Evolutionary conservation across 768 basidiomycete species (phyloP).

Genomic region (Rhizopogon sp.): DNA sequence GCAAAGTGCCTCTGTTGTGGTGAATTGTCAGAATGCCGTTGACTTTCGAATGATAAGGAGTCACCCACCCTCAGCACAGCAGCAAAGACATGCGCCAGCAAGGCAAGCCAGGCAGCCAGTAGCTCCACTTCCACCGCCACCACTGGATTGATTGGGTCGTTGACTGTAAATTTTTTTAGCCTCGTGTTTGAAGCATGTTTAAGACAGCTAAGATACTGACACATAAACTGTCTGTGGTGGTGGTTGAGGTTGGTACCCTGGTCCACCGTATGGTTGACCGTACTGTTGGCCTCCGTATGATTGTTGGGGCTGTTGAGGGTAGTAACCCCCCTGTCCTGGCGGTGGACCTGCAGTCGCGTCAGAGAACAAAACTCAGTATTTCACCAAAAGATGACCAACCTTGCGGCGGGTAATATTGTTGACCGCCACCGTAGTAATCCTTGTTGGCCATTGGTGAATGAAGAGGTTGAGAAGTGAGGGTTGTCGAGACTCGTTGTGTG

Average conservation of each 20-base stretch:
- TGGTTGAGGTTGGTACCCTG: constrained; percentile 51
- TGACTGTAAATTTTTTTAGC: constrained; percentile 24
- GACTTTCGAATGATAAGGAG: not conserved
- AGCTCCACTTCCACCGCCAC: constrained; percentile 25
- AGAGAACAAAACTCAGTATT: not conserved
- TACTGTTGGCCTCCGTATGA: constrained; percentile 53
- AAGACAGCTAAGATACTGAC: constrained; percentile 36
- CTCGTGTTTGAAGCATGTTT: not conserved
- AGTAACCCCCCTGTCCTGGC: constrained; percentile 67
- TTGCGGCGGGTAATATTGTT: constrained; percentile 48
- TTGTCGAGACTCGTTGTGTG: not conserved
- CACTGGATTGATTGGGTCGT: constrained; percentile 33
- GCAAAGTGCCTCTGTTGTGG: constrained; percentile 53
- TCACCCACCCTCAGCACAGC: constrained; percentile 45
- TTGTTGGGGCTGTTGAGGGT: constrained; percentile 70
- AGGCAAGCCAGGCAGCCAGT: constrained; percentile 42
- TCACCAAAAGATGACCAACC: constrained; percentile 28
- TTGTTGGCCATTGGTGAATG: constrained; percentile 56
- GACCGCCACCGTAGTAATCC: constrained; percentile 60
- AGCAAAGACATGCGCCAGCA: constrained; percentile 42
- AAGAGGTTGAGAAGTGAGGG: constrained; percentile 11
- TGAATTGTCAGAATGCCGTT: not conserved
- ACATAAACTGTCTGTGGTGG: constrained; percentile 83
- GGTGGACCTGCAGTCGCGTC: constrained; percentile 36
- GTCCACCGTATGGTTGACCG: constrained; percentile 30